Evolutionary conservation across 2,329 filamentous ascomycete genomes (phyloP).

Genomic region (Trichothecium sympodiale): DNA sequence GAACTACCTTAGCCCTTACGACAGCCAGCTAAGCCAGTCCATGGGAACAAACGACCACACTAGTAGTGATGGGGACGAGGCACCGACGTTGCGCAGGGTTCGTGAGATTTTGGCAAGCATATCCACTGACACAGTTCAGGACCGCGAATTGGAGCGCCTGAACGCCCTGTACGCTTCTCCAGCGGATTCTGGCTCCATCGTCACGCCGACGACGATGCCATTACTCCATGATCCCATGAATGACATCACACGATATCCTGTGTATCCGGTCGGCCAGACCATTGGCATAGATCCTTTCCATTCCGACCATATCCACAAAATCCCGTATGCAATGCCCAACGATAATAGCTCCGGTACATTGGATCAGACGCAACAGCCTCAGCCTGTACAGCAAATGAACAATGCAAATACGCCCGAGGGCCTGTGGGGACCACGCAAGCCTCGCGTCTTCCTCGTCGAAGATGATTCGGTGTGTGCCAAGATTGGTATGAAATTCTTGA

Average conservation of each 20-base stretch:
- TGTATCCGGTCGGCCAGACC: constrained; percentile 84
- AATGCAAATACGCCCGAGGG: constrained; percentile 17
- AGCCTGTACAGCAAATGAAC: constrained; percentile 10
- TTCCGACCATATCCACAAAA: constrained; percentile 87
- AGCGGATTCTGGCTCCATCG: constrained; percentile 36
- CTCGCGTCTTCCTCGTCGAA: constrained; percentile 83
- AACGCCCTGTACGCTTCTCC: constrained; percentile 43
- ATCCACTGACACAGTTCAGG: constrained; percentile 38
- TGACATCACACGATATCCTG: constrained; percentile 50
- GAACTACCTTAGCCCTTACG: constrained; percentile 39
- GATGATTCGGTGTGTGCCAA: constrained; percentile 59
- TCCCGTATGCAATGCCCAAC: constrained; percentile 69
- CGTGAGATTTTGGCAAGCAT: constrained; percentile 44
- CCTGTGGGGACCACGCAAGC: constrained; percentile 51
- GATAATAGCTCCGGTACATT: constrained; percentile 27
- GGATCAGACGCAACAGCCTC: constrained; percentile 28
- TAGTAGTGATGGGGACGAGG: constrained; percentile 34
- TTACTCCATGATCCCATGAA: constrained; percentile 43
- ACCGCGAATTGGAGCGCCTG: constrained; percentile 44
- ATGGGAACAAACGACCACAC: constrained; percentile 19
- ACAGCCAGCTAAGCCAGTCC: constrained; percentile 19
- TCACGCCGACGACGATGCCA: constrained; percentile 29
- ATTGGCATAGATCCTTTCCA: constrained; percentile 93
- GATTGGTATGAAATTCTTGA: constrained; percentile 57
- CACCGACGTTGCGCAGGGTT: constrained; percentile 42